Conservation (phyloP, 352 stramenopile genomes). For the Phytopythium kandeliae region DNA sequence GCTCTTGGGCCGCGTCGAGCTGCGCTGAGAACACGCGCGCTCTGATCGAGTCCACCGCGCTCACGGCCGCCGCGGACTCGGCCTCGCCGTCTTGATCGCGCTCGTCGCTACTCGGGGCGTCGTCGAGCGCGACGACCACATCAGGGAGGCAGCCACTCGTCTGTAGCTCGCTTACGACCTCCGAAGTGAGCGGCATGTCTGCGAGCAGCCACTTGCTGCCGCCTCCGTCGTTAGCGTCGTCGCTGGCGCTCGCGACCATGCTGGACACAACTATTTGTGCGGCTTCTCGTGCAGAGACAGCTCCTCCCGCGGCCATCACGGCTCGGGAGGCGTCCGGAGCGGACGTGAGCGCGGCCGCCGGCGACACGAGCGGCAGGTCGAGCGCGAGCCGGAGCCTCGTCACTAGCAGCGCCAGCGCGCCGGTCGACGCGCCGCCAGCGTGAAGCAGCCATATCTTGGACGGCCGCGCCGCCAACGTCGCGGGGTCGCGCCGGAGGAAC, state of each 20-base stretch:
- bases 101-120: slow-evolving; percentile 8
- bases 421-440: background rate
- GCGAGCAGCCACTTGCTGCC: slow-evolving; percentile 43
- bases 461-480: slow-evolving; percentile 7
- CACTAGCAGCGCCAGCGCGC: background rate
- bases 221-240: too few relatives aligned
- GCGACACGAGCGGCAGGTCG: background rate
- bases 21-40: background rate
- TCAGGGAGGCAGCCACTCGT: slow-evolving; percentile 46
- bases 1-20: background rate
- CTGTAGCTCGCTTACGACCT: slow-evolving; percentile 27
- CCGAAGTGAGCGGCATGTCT: slow-evolving; percentile 35
- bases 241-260: background rate
- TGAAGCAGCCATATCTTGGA: slow-evolving; percentile 34
- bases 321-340: background rate
- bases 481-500: slow-evolving; percentile 30
- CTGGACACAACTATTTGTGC: background rate
- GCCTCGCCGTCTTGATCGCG: slow-evolving; percentile 5
- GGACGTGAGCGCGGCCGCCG: background rate
- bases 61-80: background rate
- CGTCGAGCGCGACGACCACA: slow-evolving; percentile 35
- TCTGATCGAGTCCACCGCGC: background rate
- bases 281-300: background rate
- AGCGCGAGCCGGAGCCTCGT: background rate
- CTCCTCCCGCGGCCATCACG: background rate